Evolutionary conservation across 2,329 filamentous ascomycete species (phyloP).

Genomic region (Phialocephala subalpina): DNA sequence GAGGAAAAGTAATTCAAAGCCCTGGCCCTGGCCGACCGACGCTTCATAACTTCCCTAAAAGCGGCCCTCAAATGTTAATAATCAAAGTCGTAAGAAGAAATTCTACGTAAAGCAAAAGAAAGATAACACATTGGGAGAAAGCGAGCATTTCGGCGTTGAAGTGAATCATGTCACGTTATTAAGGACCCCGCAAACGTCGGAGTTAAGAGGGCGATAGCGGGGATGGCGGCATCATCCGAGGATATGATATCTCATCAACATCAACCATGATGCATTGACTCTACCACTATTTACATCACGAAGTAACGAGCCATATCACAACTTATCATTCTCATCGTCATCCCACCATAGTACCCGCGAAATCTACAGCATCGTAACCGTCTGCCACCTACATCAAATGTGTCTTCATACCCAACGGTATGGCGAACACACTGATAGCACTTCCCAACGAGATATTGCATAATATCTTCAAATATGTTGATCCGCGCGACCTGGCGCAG

Average conservation of each 20-base stretch:
- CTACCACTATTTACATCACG: no score
- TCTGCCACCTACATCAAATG: background rate
- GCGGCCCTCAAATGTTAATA: background rate
- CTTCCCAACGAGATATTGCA: constrained; percentile 70
- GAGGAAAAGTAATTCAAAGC: background rate
- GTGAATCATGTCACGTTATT: background rate
- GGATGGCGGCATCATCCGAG: background rate
- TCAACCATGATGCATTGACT: background rate
- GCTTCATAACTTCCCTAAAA: background rate
- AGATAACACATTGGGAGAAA: background rate
- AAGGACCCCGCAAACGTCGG: background rate
- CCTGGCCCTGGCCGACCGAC: background rate
- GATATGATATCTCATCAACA: background rate
- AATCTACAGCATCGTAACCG: no score
- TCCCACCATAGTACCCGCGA: background rate
- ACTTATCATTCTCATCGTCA: no score
- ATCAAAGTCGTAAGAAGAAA: background rate
- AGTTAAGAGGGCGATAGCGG: background rate
- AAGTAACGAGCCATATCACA: no score
- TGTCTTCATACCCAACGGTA: background rate
- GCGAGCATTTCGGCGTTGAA: background rate
- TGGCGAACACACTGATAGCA: constrained; percentile 12
- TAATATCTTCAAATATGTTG: constrained; percentile 63
- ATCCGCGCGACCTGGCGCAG: constrained; percentile 62
- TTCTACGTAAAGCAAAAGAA: background rate